Evolutionary conservation across 768 basidiomycete genomes (phyloP), one percentile per base, ranked within the genome.

Genomic region (Lactarius akahatsu): DNA sequence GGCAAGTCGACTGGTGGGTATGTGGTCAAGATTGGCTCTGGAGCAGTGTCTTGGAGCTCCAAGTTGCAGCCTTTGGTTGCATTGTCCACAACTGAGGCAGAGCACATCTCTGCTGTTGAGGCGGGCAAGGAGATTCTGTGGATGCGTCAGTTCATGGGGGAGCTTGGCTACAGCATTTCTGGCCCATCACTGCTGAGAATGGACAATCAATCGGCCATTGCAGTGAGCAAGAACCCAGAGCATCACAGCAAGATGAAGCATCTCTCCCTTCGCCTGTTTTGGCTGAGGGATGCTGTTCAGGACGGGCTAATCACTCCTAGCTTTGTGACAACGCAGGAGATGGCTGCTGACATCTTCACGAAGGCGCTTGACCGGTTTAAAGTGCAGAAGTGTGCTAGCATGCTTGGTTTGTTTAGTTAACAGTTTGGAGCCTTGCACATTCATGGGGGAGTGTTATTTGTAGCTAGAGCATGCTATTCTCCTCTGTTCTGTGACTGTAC

Each of bases 51-150:
- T 28, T 28, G 26, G 26, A 28, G 26, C 26, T 28, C 26, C 26
- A 28, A 28, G 26, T 28, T 28, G 26, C 26, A 28, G 26, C 26
- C 26, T 2, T 28, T 28, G 26, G 26, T 28, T 28, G 26, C 26
- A 1, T 28, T 28, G 26, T 28, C 26, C 26, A 28, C 26, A 28
- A 28, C 45, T 47, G n/a, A 47, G n/a, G 45, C 45, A 9, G 45
- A 47, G n/a, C 45, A 47, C 45, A 47, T 47, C 45, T 47, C n/a
- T 8, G 45, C 45, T 47, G 45, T 47, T 47, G 45, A 47, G n/a
- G n/a, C 9, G 20, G 45, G n/a, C 45, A 47, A 47, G 45, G 45
- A 47, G 20, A 47, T 47, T 9, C 45, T 47, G 8, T 47, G n/a
- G 45, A 47, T 47, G 45, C 9, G 45, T 9, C 45, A 47, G 3